Evolutionary conservation across 192 early-diverging fungal species (phyloP).

Genomic region (Umbelopsis vinacea): DNA sequence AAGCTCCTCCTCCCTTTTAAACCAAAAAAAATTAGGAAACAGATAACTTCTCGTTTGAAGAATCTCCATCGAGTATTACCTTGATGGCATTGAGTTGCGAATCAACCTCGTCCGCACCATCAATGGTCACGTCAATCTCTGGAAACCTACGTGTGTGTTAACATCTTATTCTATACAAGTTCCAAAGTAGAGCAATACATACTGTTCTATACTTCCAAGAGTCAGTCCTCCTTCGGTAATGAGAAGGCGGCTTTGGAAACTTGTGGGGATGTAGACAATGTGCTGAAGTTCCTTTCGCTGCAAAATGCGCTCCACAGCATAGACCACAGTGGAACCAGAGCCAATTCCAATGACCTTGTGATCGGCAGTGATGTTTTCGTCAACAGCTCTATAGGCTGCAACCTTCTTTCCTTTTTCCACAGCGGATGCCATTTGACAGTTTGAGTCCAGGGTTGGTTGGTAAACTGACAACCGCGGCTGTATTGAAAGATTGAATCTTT

Average conservation of each 20-base stretch:
- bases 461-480: background rate
- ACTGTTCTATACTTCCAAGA: constrained; percentile 78
- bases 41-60: no score
- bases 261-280: constrained; percentile 89
- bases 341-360: constrained; percentile 87
- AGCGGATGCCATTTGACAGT: constrained; percentile 40
- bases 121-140: constrained; percentile 86
- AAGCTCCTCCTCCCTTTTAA: constrained; percentile 86
- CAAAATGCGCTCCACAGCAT: constrained; percentile 80
- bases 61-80: background rate
- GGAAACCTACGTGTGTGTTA: constrained; percentile 51
- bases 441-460: background rate
- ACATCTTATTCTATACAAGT: background rate
- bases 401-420: constrained; percentile 79
- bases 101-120: constrained; percentile 93
- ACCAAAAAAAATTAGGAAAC: background rate
- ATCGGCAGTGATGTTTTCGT: constrained; percentile 75
- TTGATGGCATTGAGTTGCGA: constrained; percentile 82
- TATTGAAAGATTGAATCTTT: background rate
- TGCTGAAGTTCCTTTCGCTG: constrained; percentile 66
- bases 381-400: constrained; percentile 90
- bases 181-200: constrained; percentile 27
- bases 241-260: constrained; percentile 88
- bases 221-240: constrained; percentile 83
- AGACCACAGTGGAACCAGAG: constrained; percentile 86